Conservation (phyloP, 2,329 filamentous ascomycete genomes). For the Cercospora citrullina region DNA sequence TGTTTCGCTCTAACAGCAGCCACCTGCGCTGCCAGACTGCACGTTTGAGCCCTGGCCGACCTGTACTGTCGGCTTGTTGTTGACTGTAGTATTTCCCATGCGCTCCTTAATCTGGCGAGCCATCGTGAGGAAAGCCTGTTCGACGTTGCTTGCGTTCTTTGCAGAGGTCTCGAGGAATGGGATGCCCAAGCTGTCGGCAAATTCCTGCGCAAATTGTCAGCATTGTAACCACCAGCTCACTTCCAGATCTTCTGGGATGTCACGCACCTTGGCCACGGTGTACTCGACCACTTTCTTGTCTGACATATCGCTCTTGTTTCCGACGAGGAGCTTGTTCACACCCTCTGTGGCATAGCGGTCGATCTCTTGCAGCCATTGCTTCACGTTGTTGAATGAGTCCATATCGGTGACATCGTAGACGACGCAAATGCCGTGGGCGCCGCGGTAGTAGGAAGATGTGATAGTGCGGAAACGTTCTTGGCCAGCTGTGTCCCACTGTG, state of each 20-base stretch:
- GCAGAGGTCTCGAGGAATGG: constrained; percentile 99
- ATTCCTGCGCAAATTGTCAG: constrained; percentile 66
- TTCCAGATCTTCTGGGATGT: background rate
- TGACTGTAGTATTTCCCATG: constrained; percentile 96
- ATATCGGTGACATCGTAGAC: constrained; percentile 99
- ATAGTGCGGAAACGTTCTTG: constrained; percentile 99
- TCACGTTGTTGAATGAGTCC: constrained; percentile 99
- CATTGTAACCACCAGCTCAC: background rate
- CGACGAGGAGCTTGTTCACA: constrained; percentile 98
- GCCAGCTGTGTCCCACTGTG: constrained; percentile 95
- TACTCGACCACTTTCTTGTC: constrained; percentile 99
- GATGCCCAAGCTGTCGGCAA: constrained; percentile 96
- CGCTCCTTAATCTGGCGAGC: constrained; percentile 99
- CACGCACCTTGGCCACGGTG: constrained; percentile 91
- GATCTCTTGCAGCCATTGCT: constrained; percentile 99
- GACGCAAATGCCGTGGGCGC: constrained; percentile 98
- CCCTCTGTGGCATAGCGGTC: constrained; percentile 98
- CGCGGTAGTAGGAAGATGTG: constrained; percentile 98
- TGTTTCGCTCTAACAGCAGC: constrained; percentile 71
- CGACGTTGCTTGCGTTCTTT: constrained; percentile 99
- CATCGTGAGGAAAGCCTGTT: constrained; percentile 99
- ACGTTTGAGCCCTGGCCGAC: constrained; percentile 94
- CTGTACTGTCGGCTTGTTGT: constrained; percentile 97
- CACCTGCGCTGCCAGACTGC: constrained; percentile 77
- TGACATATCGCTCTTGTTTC: constrained; percentile 99